These are phyloP conservation scores for Neurospora tetraspora DNA, from an alignment of 495 filamentous ascomycete species.

Conservation along the genomic window DNA sequence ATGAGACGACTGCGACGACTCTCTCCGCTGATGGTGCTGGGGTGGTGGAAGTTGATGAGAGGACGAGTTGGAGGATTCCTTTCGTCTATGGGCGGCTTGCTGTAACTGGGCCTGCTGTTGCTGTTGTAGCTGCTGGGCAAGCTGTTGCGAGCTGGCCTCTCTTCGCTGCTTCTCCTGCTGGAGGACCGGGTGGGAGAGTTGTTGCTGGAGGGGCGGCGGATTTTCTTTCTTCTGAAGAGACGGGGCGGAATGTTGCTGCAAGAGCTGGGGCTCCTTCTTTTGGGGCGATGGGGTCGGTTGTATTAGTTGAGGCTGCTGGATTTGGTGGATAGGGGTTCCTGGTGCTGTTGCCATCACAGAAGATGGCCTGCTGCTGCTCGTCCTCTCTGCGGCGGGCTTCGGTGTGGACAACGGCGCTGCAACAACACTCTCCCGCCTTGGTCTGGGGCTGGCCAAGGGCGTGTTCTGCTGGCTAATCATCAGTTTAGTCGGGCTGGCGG, in stretches of 20 bases:
- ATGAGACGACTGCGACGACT: background rate
- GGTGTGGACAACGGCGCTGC: background rate
- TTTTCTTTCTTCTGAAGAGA: background rate
- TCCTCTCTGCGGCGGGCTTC: background rate
- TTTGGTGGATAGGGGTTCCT: background rate
- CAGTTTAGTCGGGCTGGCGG: constrained; percentile 44
- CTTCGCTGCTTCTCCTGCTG: background rate
- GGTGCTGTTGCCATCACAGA: background rate
- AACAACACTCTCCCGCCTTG: constrained; percentile 52
- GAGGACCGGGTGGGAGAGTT: background rate
- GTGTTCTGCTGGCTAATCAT: constrained; percentile 76
- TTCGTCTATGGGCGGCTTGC: background rate
- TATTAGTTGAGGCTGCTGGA: background rate
- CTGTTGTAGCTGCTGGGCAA: background rate
- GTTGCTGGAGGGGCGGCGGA: background rate
- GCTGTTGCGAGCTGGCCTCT: background rate
- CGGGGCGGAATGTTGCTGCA: background rate
- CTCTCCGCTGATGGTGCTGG: constrained; percentile 4
- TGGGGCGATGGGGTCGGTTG: background rate
- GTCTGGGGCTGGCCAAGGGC: constrained; percentile 66
- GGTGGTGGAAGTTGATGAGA: constrained; percentile 5
- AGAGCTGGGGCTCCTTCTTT: background rate
- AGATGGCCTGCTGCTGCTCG: background rate
- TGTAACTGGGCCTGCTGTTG: background rate
- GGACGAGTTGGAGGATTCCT: background rate